Evolutionary conservation across 805 yeast species (phyloP).

Genomic region (Candida khao-thaluensis): DNA sequence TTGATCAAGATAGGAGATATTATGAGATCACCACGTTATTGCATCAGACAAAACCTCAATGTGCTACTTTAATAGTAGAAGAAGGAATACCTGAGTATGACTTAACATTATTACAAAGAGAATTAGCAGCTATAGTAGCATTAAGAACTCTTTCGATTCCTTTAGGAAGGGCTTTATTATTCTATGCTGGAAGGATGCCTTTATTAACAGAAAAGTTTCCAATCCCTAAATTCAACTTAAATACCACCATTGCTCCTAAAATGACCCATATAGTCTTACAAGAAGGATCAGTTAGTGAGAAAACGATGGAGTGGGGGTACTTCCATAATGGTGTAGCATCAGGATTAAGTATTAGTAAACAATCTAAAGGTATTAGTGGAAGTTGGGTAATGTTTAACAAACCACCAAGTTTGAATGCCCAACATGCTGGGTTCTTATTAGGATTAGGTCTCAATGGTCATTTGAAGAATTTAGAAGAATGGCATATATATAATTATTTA

Average conservation of each 20-base stretch:
- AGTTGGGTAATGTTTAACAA: slow-evolving; percentile 90
- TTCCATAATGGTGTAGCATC: slow-evolving; percentile 91
- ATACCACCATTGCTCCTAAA: slow-evolving; percentile 61
- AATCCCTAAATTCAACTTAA: slow-evolving; percentile 71
- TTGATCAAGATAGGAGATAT: slow-evolving; percentile 75
- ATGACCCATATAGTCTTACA: slow-evolving; percentile 63
- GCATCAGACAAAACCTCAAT: slow-evolving; percentile 67
- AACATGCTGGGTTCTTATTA: slow-evolving; percentile 91
- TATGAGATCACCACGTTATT: slow-evolving; percentile 71
- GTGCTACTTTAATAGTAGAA: slow-evolving; percentile 39
- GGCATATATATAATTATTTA: slow-evolving; percentile 92
- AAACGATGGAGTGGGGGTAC: slow-evolving; percentile 71
- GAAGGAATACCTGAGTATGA: slow-evolving; percentile 54
- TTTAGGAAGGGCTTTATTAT: slow-evolving; percentile 74
- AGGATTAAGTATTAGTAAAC: slow-evolving; percentile 72
- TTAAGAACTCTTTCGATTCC: slow-evolving; percentile 74
- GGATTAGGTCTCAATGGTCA: slow-evolving; percentile 94
- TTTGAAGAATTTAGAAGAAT: slow-evolving; percentile 77
- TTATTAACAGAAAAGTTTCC: slow-evolving; percentile 82
- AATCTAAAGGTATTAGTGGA: slow-evolving; percentile 71
- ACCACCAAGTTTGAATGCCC: slow-evolving; percentile 67
- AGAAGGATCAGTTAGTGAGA: slow-evolving; percentile 49
- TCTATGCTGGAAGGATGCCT: slow-evolving; percentile 68
- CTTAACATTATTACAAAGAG: slow-evolving; percentile 52
- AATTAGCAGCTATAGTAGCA: slow-evolving; percentile 59